Conservation (phyloP, 73 alveolate genomes). For the Paramecium sonneborni region DNA sequence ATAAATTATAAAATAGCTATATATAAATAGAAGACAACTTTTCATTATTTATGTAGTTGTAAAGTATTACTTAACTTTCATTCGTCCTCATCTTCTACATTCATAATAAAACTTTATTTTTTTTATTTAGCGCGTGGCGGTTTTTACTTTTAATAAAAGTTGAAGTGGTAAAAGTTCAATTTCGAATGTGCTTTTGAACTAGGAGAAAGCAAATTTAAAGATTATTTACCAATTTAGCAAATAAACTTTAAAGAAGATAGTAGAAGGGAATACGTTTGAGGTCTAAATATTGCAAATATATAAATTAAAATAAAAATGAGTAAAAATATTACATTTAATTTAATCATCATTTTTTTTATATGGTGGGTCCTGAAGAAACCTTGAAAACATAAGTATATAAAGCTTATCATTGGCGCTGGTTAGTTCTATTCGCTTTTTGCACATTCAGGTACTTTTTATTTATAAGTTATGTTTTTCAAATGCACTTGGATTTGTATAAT, state of each 20-base stretch:
- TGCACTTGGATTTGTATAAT: background rate
- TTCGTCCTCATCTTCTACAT: background rate
- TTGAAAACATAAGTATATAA: background rate
- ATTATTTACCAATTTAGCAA: background rate
- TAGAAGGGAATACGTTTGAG: background rate
- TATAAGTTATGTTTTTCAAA: background rate
- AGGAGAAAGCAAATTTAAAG: background rate
- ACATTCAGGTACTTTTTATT: background rate
- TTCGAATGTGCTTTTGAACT: background rate
- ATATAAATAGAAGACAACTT: background rate
- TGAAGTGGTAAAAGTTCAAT: background rate
- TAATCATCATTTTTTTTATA: background rate
- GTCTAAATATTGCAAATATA: background rate
- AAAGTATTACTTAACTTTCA: background rate
- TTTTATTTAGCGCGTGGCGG: background rate
- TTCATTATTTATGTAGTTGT: background rate
- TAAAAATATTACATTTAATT: background rate
- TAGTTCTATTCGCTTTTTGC: conserved; percentile 48
- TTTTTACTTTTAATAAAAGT: background rate
- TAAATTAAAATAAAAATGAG: background rate
- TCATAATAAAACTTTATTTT: no score
- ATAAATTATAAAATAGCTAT: background rate
- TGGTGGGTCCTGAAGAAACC: background rate
- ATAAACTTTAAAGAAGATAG: background rate
- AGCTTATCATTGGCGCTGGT: conserved; percentile 8